phyloP scores from a whole-genome alignment of 1,284 basidiomycete genomes.

The Termitomyces sp. region DNA sequence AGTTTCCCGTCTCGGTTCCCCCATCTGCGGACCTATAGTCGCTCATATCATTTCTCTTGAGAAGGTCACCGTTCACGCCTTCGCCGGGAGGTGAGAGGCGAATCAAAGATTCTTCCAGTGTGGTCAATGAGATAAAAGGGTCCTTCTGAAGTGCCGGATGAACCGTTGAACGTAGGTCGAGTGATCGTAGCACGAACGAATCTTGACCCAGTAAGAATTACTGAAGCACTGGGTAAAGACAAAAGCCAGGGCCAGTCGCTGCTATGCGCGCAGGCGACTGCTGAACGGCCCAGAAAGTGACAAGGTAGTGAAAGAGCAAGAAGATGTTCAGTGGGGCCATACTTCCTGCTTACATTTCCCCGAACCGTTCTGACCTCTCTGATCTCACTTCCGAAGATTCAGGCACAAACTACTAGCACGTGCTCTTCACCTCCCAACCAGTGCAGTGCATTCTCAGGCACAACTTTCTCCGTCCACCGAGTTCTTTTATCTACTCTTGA shows the following conservation, averaged over 20 bases:
- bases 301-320: background rate
- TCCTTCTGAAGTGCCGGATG: background rate
- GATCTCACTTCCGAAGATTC: background rate
- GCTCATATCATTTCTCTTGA: constrained; percentile 31
- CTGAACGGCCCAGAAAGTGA: background rate
- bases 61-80: constrained; percentile 9
- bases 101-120: constrained; percentile 15
- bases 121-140: background rate
- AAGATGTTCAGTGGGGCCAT: constrained; percentile 11
- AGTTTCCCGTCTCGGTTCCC: constrained; percentile 11
- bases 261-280: background rate
- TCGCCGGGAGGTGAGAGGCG: constrained; percentile 7
- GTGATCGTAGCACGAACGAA: background rate
- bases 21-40: constrained; percentile 24
- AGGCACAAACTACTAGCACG: constrained; percentile 16
- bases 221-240: background rate
- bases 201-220: constrained; percentile 2
- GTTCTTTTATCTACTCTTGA: background rate
- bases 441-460: too few species aligned
- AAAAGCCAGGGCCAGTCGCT: background rate
- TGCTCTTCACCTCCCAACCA: background rate
- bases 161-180: background rate
- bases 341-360: constrained; percentile 10
- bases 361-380: too few species aligned
- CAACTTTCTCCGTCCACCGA: background rate